Evolutionary conservation across 352 stramenopile genomes (phyloP).

Genomic region (Pythium phragmitis): DNA sequence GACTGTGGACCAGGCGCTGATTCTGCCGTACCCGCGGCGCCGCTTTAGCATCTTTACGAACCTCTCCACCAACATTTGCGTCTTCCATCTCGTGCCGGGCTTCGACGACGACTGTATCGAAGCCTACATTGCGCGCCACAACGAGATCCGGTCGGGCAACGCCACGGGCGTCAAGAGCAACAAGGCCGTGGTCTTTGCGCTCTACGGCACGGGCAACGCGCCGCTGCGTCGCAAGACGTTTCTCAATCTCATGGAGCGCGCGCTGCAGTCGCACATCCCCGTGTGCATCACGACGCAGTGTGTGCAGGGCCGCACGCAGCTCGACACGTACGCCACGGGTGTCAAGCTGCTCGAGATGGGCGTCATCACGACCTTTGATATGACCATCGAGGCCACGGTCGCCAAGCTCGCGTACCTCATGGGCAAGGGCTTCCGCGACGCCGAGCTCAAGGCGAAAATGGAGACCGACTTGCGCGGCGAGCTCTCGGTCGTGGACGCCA

Average conservation of each 20-base stretch:
- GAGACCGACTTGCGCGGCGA: slow-evolving; percentile 82
- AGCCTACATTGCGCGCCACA: slow-evolving; percentile 71
- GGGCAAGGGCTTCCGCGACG: slow-evolving; percentile 73
- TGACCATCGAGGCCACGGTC: slow-evolving; percentile 95
- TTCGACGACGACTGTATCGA: slow-evolving; percentile 88
- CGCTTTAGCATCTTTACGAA: slow-evolving; percentile 87
- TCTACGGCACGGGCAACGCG: slow-evolving; percentile 96
- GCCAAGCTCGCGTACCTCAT: slow-evolving; percentile 96
- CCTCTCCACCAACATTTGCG: slow-evolving; percentile 92
- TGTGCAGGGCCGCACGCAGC: slow-evolving; percentile 88
- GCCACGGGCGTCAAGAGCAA: slow-evolving; percentile 3
- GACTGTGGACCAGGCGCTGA: slow-evolving; percentile 88
- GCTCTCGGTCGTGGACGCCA: slow-evolving; percentile 70
- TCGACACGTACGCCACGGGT: slow-evolving; percentile 94
- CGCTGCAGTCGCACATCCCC: slow-evolving; percentile 79
- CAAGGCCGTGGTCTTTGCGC: slow-evolving; percentile 89
- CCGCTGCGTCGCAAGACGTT: slow-evolving; percentile 88
- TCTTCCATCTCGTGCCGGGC: slow-evolving; percentile 89
- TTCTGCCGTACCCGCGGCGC: slow-evolving; percentile 86
- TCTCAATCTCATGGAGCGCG: slow-evolving; percentile 80
- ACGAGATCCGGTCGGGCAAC: slow-evolving; percentile 33
- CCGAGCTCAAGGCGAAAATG: slow-evolving; percentile 78
- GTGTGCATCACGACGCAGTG: slow-evolving; percentile 96
- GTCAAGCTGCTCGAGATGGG: slow-evolving; percentile 87
- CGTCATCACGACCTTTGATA: slow-evolving; percentile 94